phyloP scores from a whole-genome alignment of 768 basidiomycete genomes.

The Clitopilus hobsonii region DNA sequence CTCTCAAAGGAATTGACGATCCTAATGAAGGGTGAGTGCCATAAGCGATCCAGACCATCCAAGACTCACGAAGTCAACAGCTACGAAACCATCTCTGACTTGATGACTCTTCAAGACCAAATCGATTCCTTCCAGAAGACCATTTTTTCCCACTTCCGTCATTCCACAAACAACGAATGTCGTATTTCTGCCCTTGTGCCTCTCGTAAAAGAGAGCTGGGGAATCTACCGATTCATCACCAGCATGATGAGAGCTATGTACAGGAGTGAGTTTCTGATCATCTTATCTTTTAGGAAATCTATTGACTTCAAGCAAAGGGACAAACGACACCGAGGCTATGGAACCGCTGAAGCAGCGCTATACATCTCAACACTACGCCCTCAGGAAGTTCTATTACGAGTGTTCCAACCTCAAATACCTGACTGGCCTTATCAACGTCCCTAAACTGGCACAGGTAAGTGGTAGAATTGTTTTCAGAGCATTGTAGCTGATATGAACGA shows the following conservation, averaged over 20 bases:
- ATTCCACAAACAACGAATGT: conserved; percentile 93
- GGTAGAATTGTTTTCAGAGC: neutral
- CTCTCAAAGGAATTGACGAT: conserved; percentile 95
- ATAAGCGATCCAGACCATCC: neutral
- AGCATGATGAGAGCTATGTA: conserved; percentile 99
- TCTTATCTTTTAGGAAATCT: neutral
- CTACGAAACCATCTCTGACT: conserved; percentile 95
- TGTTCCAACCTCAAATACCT: conserved; percentile 98
- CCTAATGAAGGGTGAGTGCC: conserved; percentile 91
- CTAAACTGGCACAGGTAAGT: conserved; percentile 86
- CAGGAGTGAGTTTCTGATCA: conserved; percentile 52
- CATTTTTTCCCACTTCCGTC: conserved; percentile 91
- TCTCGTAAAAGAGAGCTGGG: conserved; percentile 98
- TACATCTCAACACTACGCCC: conserved; percentile 84
- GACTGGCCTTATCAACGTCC: conserved; percentile 96
- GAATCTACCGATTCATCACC: conserved; percentile 97
- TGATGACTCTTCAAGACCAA: conserved; percentile 97
- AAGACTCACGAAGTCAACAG: conserved; percentile 34
- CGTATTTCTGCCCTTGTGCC: conserved; percentile 95
- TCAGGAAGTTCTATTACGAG: conserved; percentile 98
- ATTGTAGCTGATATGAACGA: conserved; percentile 2
- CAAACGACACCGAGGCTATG: conserved; percentile 83
- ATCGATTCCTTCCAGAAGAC: conserved; percentile 99
- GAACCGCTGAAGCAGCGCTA: conserved; percentile 87
- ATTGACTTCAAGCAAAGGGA: conserved; percentile 45